These are phyloP conservation scores for Alloteropsis semialata DNA, from an alignment of 176 grass and related monocot species.

Conservation along the genomic window DNA sequence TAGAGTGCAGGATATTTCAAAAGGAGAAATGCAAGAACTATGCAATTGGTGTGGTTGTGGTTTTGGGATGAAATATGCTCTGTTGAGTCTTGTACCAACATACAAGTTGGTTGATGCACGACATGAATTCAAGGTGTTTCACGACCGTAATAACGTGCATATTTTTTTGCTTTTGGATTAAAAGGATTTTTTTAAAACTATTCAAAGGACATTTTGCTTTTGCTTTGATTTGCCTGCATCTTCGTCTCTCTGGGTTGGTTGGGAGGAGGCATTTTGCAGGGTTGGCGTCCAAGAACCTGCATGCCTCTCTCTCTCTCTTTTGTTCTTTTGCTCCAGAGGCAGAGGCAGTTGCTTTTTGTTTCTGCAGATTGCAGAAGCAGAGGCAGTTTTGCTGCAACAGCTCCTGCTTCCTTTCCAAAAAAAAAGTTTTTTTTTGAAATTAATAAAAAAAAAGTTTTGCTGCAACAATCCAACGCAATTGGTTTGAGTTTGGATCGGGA, in stretches of 20 bases:
- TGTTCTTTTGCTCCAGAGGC: not conserved
- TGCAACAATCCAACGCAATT: not conserved
- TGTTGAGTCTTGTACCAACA: not conserved
- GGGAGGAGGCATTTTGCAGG: too few relatives aligned
- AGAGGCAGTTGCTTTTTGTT: not conserved
- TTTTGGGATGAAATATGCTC: not conserved
- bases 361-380: not conserved
- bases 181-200: too few relatives aligned
- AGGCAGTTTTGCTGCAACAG: not conserved
- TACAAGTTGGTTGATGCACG: not conserved
- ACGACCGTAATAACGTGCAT: not conserved
- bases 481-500: too few relatives aligned
- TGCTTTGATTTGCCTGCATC: not conserved
- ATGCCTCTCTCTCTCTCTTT: not conserved
- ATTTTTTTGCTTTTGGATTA: too few relatives aligned
- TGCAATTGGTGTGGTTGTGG: not conserved
- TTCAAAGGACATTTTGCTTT: too few relatives aligned
- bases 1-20: not conserved
- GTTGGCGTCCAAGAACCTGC: not conserved
- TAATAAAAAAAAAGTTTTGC: not conserved
- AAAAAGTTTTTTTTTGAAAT: too few relatives aligned
- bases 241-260: too few relatives aligned
- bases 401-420: too few relatives aligned
- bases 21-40: not conserved
- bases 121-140: too few relatives aligned